Evolutionary conservation across 129 eudicot species (phyloP), one percentile per base, ranked within the genome.

Genomic region (Artemisia tridentata): DNA sequence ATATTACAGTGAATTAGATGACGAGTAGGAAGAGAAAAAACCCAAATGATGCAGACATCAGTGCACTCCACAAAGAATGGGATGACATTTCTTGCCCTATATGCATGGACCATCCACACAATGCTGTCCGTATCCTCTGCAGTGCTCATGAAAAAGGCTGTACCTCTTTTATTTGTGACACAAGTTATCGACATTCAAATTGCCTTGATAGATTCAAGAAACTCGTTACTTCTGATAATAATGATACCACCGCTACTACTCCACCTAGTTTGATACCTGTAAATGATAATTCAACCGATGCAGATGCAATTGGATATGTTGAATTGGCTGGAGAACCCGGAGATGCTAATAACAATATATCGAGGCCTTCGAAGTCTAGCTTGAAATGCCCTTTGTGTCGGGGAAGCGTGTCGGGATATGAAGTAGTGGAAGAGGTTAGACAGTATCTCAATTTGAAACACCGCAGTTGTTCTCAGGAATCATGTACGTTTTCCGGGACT

Each of bases 71-170:
- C 80, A 89, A 89, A 66, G 98, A 92, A 76, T 92, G 84, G 96
- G 96, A 92, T 51, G 98, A 87, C 68, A 88, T 89, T 52, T 87
- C 81, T 51, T 92, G 98, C 81, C 88, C 96, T 61, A 87, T 92
- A 65, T 92, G 98, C 87, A 89, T 92, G 98, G 98, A 92, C 46
- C 98, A 92, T 80, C 98, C 98, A 45, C 98, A 92, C 80, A 92
- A 92, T 83, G 95, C 96, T 71, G 96, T 92, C 63, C 88, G 89
- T 75, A 89, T 92, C 79, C 80, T 80, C 45, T 92, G 96, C 85
- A 87, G 81, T 68, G 85, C 98, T 7, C 92, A 92, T 65, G 73
- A 76, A 16, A 92, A 87, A 55, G 96, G 98, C n/a, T 92, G 98
- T 76, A 83, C 87, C 58, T 84, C 98, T 54, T 92, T 85, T 76